Base-by-base conservation (phyloP, 441 rosid species). In the Hypseocharis bilobata region DNA sequence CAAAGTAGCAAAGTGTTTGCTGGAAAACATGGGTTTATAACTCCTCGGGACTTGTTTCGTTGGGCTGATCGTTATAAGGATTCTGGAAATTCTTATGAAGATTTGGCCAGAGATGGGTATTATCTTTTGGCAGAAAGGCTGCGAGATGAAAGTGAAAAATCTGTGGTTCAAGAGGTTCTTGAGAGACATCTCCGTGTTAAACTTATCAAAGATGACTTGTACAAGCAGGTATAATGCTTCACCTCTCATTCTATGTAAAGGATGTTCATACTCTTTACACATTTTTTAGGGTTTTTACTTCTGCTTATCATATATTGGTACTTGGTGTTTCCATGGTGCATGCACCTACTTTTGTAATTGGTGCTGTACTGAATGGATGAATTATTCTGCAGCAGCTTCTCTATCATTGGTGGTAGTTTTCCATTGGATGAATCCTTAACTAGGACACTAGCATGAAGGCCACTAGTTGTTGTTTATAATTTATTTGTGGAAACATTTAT, bases 21-120 rank as follows among this genome's bases (percentile, higher is more conserved):
- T 74, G 99, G 99, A 74, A 94, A 94, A 81, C 98, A 94, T 76
- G 99, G 99, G 65, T 94, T 81, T 76, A 88, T 94, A 70, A 94
- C 99, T 68, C 96, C 99, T 32, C 81, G 99, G 69, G 99, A 94
- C 75, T 81, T 94, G 78, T 89, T 94, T 79, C 94, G 99, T 64
- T 94, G 98, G 99, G 98, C 99, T 65, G 75, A 82, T 77, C 92
- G 96, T 65, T 87, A 86, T 70, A 84, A 78, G 79, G 78, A 68
- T 56, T 88, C 77, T 75, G 88, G 87, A 66, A 74, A 73, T 74
- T 85, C 89, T 63, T 80, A 85, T 72, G 98, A 91, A 77, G 94
- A 84, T 71, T 82, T 91, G 78, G 98, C 96, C 30, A 85, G 85
- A 76, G 96, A 94, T 70, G 99, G 99, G 58, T 94, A 86, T 80